Percentiles rank a stretch among this genome's conserved stretches.
Evolutionary conservation across 2,329 filamentous ascomycete species (phyloP).

Genomic region (Verruconis gallopava): DNA sequence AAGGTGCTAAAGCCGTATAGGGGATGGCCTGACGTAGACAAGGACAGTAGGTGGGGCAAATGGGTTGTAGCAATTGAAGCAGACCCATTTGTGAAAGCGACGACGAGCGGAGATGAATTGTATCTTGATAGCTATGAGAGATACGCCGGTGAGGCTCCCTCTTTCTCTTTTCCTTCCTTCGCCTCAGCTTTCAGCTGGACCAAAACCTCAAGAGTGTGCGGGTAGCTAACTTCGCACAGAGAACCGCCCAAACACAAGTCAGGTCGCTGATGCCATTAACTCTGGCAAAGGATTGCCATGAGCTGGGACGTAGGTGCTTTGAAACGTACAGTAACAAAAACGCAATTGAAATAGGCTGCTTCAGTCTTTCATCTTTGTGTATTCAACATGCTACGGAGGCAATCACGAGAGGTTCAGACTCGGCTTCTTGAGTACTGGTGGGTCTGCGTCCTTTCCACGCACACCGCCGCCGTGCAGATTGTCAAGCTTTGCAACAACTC

Average conservation of each 20-base stretch:
- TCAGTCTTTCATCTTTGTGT: too few relatives aligned
- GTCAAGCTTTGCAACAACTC: too few relatives aligned
- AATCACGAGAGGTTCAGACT: too few relatives aligned
- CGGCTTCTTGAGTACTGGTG: too few relatives aligned
- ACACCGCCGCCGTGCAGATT: too few relatives aligned
- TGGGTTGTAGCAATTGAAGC: constrained; percentile 60
- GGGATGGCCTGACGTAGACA: constrained; percentile 51
- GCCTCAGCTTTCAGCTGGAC: background rate
- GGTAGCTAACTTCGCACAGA: constrained; percentile 27
- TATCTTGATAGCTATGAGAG: constrained; percentile 56
- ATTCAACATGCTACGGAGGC: too few relatives aligned
- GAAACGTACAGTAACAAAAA: too few relatives aligned
- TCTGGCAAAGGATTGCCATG: constrained; percentile 41
- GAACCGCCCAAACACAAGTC: constrained; percentile 46
- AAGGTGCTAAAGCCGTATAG: constrained; percentile 52
- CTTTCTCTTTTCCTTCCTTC: background rate
- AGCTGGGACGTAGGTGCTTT: background rate
- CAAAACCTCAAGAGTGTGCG: too few relatives aligned
- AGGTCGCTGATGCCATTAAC: constrained; percentile 48
- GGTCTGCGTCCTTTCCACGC: too few relatives aligned
- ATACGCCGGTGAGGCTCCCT: constrained; percentile 38
- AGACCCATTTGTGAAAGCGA: constrained; percentile 50
- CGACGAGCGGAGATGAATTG: constrained; percentile 51
- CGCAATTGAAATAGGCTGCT: too few relatives aligned
- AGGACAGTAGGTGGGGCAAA: constrained; percentile 49